phyloP scores from a whole-genome alignment of 2,329 filamentous ascomycete genomes.

The Xylaria sp. region DNA sequence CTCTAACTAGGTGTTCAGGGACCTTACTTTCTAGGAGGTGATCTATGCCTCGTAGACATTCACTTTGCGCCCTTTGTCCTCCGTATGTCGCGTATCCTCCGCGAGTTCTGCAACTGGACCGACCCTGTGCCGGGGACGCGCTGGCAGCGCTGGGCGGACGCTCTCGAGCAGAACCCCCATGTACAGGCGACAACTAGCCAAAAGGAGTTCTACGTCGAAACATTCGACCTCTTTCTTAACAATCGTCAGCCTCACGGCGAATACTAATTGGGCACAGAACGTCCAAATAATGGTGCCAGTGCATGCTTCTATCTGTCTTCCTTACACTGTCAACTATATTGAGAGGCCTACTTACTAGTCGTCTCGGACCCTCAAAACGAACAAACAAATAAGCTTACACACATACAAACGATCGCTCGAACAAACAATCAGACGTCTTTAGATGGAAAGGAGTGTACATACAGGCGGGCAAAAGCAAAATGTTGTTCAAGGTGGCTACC shows the following conservation, averaged over 20 bases:
- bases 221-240: conserved; percentile 53
- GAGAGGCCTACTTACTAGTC: neutral
- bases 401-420: neutral
- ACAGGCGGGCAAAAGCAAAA: neutral
- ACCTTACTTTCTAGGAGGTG: conserved; percentile 67
- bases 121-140: conserved; percentile 64
- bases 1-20: conserved; percentile 45
- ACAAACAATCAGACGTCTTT: neutral
- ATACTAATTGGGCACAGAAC: too few relatives aligned
- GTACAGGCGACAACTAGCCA: conserved; percentile 69
- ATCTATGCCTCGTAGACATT: conserved; percentile 68
- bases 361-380: neutral
- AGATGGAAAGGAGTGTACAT: neutral
- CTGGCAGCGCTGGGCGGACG: conserved; percentile 71
- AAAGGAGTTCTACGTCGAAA: conserved; percentile 57
- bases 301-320: neutral
- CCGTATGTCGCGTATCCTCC: conserved; percentile 66
- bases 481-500: neutral
- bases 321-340: neutral
- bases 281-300: neutral
- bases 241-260: conserved; percentile 21
- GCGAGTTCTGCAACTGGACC: conserved; percentile 67
- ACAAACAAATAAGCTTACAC: neutral
- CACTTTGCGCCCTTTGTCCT: conserved; percentile 77
- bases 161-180: conserved; percentile 65